These are phyloP conservation scores for Aspergillus jensenii DNA, from an alignment of 2,329 filamentous ascomycete species.

Conservation along the genomic window DNA sequence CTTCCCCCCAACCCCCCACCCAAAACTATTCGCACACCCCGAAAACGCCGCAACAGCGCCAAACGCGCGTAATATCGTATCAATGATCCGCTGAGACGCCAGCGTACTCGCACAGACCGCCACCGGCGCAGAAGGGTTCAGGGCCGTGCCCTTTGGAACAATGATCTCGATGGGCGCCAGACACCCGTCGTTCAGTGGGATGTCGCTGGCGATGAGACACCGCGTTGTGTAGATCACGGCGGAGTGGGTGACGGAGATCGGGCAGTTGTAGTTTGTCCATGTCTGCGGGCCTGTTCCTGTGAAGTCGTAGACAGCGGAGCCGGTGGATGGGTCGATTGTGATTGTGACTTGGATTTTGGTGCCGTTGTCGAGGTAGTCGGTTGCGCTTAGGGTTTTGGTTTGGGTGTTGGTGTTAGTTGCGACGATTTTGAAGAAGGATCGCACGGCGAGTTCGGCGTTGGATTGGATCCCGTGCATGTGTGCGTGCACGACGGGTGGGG, in stretches of 20 bases:
- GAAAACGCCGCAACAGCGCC: slow-evolving; percentile 72
- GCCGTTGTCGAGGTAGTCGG: slow-evolving; percentile 86
- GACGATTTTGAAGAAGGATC: slow-evolving; percentile 69
- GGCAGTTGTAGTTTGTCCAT: slow-evolving; percentile 68
- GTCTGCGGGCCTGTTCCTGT: slow-evolving; percentile 70
- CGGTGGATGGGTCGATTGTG: slow-evolving; percentile 59
- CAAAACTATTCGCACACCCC: slow-evolving; percentile 71
- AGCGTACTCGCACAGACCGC: slow-evolving; percentile 57
- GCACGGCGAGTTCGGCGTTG: slow-evolving; percentile 75
- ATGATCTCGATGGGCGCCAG: slow-evolving; percentile 72
- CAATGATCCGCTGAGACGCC: slow-evolving; percentile 69
- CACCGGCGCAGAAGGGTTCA: slow-evolving; percentile 72
- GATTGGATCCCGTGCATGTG: slow-evolving; percentile 82
- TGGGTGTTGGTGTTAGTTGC: slow-evolving; percentile 66
- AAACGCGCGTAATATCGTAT: slow-evolving; percentile 76
- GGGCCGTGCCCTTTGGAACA: slow-evolving; percentile 67
- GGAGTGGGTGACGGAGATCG: slow-evolving; percentile 76
- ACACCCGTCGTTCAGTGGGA: slow-evolving; percentile 84
- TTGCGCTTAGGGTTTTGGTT: slow-evolving; percentile 41
- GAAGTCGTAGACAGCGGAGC: slow-evolving; percentile 79
- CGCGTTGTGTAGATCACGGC: slow-evolving; percentile 85
- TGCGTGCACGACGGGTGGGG: slow-evolving; percentile 72
- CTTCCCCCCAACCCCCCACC: slow-evolving; percentile 26
- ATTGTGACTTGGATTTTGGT: slow-evolving; percentile 73
- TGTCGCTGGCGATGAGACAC: slow-evolving; percentile 76